phyloP scores from a whole-genome alignment of 192 early-diverging fungal species.

The Backusella mclennaniae region DNA sequence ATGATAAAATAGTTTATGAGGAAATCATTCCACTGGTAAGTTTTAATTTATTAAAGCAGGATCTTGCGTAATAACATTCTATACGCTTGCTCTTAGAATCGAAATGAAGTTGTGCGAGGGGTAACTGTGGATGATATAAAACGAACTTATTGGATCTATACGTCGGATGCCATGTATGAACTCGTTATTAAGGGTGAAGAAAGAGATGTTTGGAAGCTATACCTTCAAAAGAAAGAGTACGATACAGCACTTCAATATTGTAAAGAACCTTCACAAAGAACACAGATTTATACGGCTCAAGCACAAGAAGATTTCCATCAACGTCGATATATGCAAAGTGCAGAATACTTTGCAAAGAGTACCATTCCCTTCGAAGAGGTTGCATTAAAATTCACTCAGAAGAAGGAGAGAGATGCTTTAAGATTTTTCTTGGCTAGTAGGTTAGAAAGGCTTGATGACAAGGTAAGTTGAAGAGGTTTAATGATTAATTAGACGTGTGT shows the following conservation, averaged over 20 bases:
- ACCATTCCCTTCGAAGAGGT: slow-evolving; percentile 87
- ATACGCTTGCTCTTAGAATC: neutral
- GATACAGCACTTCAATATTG: slow-evolving; percentile 77
- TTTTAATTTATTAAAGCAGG: neutral
- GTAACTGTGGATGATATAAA: slow-evolving; percentile 74
- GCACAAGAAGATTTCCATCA: slow-evolving; percentile 83
- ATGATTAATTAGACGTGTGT: neutral
- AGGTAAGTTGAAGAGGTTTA: slow-evolving; percentile 38
- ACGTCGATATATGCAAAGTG: slow-evolving; percentile 71
- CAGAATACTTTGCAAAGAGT: slow-evolving; percentile 83
- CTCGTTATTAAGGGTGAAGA: slow-evolving; percentile 89
- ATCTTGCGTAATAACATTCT: neutral
- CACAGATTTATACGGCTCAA: slow-evolving; percentile 76
- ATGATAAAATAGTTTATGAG: slow-evolving; percentile 78
- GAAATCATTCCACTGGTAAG: slow-evolving; percentile 71
- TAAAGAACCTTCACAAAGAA: slow-evolving; percentile 67
- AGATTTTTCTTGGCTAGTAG: slow-evolving; percentile 76
- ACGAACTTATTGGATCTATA: slow-evolving; percentile 90
- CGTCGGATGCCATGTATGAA: slow-evolving; percentile 81
- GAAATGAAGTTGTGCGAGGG: slow-evolving; percentile 51
- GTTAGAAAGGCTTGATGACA: slow-evolving; percentile 60
- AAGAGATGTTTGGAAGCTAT: slow-evolving; percentile 91
- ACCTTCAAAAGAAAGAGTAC: slow-evolving; percentile 76
- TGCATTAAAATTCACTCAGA: slow-evolving; percentile 75
- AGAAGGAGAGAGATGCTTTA: slow-evolving; percentile 71